Evolutionary conservation across 2,329 filamentous ascomycete genomes (phyloP).

Genomic region (Colletotrichum paranaense): DNA sequence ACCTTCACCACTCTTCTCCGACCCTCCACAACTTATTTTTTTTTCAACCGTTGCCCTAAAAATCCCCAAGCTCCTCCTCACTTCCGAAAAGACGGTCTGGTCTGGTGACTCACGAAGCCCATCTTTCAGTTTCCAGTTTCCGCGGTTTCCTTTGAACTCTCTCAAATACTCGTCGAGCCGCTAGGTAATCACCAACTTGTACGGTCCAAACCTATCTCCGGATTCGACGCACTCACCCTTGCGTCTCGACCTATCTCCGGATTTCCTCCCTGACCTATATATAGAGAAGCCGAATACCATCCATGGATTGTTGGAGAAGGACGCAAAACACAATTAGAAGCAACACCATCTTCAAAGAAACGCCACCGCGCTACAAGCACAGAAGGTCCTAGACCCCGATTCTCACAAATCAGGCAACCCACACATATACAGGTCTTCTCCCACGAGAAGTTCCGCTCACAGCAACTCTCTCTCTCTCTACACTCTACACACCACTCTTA

Average conservation of each 20-base stretch:
- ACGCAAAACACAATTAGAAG: slow-evolving; percentile 1
- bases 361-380: slow-evolving; percentile 6
- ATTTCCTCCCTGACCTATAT: neutral
- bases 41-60: slow-evolving; percentile 22
- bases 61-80: slow-evolving; percentile 22
- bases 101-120: neutral
- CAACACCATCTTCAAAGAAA: slow-evolving; percentile 9
- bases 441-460: neutral
- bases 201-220: no score
- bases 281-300: neutral
- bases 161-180: neutral
- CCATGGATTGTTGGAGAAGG: slow-evolving; percentile 15
- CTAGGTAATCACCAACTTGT: no score
- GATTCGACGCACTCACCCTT: neutral
- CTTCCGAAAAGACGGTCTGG: slow-evolving; percentile 14
- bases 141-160: neutral
- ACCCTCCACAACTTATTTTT: slow-evolving; percentile 31
- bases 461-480: no score
- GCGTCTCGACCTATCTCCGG: neutral
- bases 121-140: neutral
- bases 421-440: neutral
- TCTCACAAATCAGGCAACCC: neutral
- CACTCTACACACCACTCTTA: neutral
- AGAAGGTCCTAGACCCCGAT: slow-evolving; percentile 7
- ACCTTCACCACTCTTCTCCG: neutral